Evolutionary conservation across 1,284 basidiomycete species (phyloP).

Genomic region (Marasmius tenuissimus): DNA sequence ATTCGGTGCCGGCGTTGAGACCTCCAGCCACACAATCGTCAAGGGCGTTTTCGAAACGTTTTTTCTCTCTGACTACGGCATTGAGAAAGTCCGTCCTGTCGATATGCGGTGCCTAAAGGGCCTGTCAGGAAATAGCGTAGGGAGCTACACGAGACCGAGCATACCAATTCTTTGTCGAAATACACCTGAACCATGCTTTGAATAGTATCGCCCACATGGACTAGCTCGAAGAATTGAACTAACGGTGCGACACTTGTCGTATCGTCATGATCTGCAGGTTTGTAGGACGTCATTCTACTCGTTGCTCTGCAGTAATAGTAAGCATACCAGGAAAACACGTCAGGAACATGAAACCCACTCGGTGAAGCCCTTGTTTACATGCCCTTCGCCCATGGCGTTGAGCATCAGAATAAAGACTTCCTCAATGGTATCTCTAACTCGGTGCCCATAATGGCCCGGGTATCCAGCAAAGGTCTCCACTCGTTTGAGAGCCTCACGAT

Average conservation of each 20-base stretch:
- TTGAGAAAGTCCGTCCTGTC: slow-evolving; percentile 94
- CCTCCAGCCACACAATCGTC: slow-evolving; percentile 94
- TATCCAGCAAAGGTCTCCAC: slow-evolving; percentile 89
- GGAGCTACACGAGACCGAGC: slow-evolving; percentile 10
- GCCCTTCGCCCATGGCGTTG: slow-evolving; percentile 75
- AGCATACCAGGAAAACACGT: not conserved
- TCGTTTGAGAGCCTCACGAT: slow-evolving; percentile 88
- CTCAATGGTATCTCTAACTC: slow-evolving; percentile 88
- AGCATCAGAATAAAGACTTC: slow-evolving; percentile 88
- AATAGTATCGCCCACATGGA: slow-evolving; percentile 96
- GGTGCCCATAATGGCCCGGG: slow-evolving; percentile 78
- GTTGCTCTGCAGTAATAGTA: slow-evolving; percentile 58
- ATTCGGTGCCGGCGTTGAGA: slow-evolving; percentile 92
- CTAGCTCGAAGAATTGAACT: slow-evolving; percentile 96
- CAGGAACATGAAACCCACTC: slow-evolving; percentile 47
- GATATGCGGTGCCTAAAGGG: slow-evolving; percentile 72
- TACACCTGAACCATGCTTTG: slow-evolving; percentile 98
- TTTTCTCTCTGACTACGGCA: slow-evolving; percentile 93
- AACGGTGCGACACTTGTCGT: slow-evolving; percentile 85
- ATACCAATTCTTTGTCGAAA: slow-evolving; percentile 91
- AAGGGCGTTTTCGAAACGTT: slow-evolving; percentile 87
- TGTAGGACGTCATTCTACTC: slow-evolving; percentile 84
- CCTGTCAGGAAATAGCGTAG: slow-evolving; percentile 2
- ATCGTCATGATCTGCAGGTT: slow-evolving; percentile 80
- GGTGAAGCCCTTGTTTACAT: slow-evolving; percentile 84